These are phyloP conservation scores for Talaromyces sp. DNA, from an alignment of 2,329 filamentous ascomycete genomes.

Conservation along the genomic window DNA sequence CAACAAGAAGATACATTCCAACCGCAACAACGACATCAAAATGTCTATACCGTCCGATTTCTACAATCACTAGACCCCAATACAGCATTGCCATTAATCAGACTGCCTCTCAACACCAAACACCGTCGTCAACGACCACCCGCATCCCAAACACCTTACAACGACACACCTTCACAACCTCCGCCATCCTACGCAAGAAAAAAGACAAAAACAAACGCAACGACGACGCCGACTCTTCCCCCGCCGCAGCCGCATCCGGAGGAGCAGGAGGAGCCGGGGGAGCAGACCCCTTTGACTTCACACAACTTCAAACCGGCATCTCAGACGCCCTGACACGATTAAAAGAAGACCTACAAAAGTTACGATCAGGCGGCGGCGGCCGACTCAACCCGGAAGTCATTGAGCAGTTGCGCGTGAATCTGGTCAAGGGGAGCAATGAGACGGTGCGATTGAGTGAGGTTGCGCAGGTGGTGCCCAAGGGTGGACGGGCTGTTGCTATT, in stretches of 20 bases:
- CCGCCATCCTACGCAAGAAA: conserved; percentile 15
- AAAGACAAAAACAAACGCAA: conserved; percentile 19
- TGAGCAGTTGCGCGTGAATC: conserved; percentile 60
- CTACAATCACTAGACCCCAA: background rate
- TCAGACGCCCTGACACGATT: conserved; percentile 55
- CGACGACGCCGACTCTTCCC: background rate
- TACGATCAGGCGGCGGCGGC: conserved; percentile 63
- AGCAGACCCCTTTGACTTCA: conserved; percentile 61
- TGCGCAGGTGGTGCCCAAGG: conserved; percentile 66
- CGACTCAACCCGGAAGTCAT: conserved; percentile 62
- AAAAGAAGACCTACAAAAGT: conserved; percentile 61
- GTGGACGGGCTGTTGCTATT: conserved; percentile 60
- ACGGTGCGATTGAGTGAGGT: conserved; percentile 59
- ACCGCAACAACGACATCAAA: background rate
- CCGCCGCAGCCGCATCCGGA: background rate
- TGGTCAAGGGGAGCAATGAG: conserved; percentile 54
- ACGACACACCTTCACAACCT: conserved; percentile 16
- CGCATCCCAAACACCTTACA: background rate
- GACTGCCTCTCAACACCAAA: background rate
- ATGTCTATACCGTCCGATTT: background rate
- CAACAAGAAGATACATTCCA: conserved; percentile 11
- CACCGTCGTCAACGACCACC: background rate
- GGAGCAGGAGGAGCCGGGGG: conserved; percentile 34
- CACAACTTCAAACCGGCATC: conserved; percentile 57
- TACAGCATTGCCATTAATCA: background rate